A percentile compares a stretch with the other conserved stretches of the same genome.
Conservation (phyloP, 208 protist species). For the Acanthamoeba sp. region DNA sequence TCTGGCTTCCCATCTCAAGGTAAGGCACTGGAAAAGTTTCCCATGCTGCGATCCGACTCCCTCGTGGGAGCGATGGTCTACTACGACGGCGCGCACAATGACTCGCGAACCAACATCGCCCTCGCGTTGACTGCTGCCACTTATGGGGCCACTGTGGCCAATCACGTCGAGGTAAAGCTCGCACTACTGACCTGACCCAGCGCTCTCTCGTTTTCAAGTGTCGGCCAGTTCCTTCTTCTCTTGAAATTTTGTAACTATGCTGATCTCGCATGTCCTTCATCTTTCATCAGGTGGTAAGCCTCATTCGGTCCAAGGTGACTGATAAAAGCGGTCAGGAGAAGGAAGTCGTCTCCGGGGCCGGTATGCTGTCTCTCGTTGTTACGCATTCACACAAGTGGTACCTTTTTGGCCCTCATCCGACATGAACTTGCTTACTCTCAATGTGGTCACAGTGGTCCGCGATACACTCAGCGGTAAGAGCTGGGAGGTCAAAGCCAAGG, state of each 20-base stretch:
- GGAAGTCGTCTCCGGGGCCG: neutral
- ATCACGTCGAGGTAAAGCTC: slow-evolving; percentile 91
- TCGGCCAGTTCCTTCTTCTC: no score
- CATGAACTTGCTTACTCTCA: neutral
- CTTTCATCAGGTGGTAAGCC: neutral
- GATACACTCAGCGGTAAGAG: slow-evolving; percentile 7
- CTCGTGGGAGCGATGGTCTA: slow-evolving; percentile 95
- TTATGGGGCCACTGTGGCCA: slow-evolving; percentile 93
- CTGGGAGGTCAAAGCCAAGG: slow-evolving; percentile 61
- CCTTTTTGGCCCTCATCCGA: neutral
- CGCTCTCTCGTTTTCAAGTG: neutral
- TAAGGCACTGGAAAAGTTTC: slow-evolving; percentile 44
- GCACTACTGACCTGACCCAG: no score
- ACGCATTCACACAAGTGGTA: no score
- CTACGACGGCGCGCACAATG: slow-evolving; percentile 95
- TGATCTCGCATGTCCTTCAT: neutral
- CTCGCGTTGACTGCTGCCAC: slow-evolving; percentile 95
- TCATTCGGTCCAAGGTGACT: neutral
- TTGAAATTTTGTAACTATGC: no score
- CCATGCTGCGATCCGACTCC: slow-evolving; percentile 81
- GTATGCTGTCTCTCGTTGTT: neutral
- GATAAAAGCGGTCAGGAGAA: neutral
- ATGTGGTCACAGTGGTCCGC: neutral
- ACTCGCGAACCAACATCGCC: slow-evolving; percentile 95
- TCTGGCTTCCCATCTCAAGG: neutral